phyloP scores from a whole-genome alignment of 225 moss, liverwort and hornwort species.

The Lunularia cruciata region DNA sequence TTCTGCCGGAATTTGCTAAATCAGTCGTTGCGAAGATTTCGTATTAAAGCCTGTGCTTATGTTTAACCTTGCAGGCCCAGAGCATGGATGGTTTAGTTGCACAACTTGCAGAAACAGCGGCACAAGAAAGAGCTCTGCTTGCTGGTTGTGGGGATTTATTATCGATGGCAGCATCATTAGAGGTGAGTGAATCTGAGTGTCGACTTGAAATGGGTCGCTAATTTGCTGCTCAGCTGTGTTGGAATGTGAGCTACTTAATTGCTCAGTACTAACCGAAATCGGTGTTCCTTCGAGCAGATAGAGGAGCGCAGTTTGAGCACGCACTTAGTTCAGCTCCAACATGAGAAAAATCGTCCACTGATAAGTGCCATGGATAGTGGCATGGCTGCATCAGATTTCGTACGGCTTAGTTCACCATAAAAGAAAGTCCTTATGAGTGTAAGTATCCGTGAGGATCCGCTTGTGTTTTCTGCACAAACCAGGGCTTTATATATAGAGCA shows the following conservation, averaged over 20 bases:
- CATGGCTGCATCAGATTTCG: conserved; percentile 36
- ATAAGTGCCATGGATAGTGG: conserved; percentile 40
- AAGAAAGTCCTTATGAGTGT: conserved; percentile 20
- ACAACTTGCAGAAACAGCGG: conserved; percentile 87
- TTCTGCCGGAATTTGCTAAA: not conserved
- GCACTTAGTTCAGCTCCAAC: conserved; percentile 87
- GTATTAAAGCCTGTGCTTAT: not conserved
- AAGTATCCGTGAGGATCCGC: conserved; percentile 18
- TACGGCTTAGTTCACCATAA: conserved; percentile 55
- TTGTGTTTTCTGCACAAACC: conserved; percentile 14
- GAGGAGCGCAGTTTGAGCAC: conserved; percentile 94
- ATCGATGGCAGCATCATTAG: conserved; percentile 75
- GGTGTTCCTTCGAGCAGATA: conserved; percentile 54
- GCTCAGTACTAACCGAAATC: not conserved
- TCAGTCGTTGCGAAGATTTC: not conserved
- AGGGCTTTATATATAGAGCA: conserved; percentile 8
- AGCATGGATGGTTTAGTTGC: conserved; percentile 82
- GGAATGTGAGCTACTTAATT: too few relatives aligned
- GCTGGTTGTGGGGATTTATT: conserved; percentile 88
- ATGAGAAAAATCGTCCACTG: conserved; percentile 62
- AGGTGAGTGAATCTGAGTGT: conserved; percentile 45
- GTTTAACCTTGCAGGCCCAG: conserved; percentile 60
- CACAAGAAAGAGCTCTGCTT: conserved; percentile 83
- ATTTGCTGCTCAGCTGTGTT: not conserved
- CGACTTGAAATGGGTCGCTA: not conserved